Conservation (phyloP, 1,284 basidiomycete genomes). For the Hemileccinum hortonii region DNA sequence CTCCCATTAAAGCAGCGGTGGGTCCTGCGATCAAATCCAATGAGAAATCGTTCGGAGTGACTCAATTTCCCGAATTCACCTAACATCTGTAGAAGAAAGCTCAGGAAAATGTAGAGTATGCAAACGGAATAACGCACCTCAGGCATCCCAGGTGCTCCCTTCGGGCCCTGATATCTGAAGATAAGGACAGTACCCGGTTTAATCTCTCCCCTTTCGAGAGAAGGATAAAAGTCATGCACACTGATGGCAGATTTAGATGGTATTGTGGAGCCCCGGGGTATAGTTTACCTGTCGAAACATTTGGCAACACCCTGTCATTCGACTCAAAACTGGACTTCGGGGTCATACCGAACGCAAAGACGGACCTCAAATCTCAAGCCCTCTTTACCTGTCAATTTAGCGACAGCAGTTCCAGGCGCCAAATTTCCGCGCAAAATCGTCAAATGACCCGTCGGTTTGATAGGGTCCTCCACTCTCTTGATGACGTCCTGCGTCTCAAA, state of each 20-base stretch:
- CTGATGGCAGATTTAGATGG: slow-evolving; percentile 38
- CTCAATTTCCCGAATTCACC: slow-evolving; percentile 33
- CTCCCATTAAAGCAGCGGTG: slow-evolving; percentile 90
- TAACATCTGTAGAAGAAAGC: slow-evolving; percentile 41
- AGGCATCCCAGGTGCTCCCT: slow-evolving; percentile 97
- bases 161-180: slow-evolving; percentile 94
- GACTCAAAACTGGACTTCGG: slow-evolving; percentile 7
- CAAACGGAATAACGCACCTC: slow-evolving; percentile 51
- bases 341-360: background rate
- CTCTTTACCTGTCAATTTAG: slow-evolving; percentile 97
- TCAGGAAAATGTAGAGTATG: slow-evolving; percentile 1
- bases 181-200: slow-evolving; percentile 85
- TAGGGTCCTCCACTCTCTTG: slow-evolving; percentile 75
- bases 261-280: background rate
- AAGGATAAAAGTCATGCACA: slow-evolving; percentile 80
- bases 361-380: slow-evolving; percentile 81
- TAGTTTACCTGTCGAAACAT: slow-evolving; percentile 67
- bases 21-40: slow-evolving; percentile 52
- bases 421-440: slow-evolving; percentile 90
- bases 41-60: slow-evolving; percentile 4
- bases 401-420: slow-evolving; percentile 88
- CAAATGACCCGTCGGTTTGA: slow-evolving; percentile 91
- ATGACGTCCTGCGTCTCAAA: slow-evolving; percentile 86
- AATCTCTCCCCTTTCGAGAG: slow-evolving; percentile 82
- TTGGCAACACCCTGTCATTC: slow-evolving; percentile 60